Conservation (phyloP, 768 basidiomycete genomes). For the Thelephora ganbajun region DNA sequence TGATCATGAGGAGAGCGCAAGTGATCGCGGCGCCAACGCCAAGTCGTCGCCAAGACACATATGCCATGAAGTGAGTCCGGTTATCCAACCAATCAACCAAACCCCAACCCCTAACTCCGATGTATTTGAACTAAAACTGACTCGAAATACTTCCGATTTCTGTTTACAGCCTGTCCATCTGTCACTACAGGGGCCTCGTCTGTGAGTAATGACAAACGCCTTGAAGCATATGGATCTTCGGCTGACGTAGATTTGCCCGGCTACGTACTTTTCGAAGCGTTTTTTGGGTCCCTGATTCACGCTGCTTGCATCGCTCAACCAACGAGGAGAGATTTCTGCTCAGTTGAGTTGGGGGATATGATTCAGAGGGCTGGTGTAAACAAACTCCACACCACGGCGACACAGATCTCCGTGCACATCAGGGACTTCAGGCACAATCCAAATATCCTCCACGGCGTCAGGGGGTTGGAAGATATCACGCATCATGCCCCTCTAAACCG, state of each 20-base stretch:
- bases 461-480: slow-evolving; percentile 41
- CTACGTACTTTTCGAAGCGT: slow-evolving; percentile 40
- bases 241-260: slow-evolving; percentile 20
- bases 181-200: slow-evolving; percentile 64
- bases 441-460: slow-evolving; percentile 42
- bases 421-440: slow-evolving; percentile 40
- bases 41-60: slow-evolving; percentile 44
- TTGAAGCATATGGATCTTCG: too few species aligned
- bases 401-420: slow-evolving; percentile 49
- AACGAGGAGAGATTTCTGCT: slow-evolving; percentile 40
- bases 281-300: slow-evolving; percentile 53
- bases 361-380: slow-evolving; percentile 47
- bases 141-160: slow-evolving; percentile 8
- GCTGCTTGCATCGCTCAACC: slow-evolving; percentile 58
- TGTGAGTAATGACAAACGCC: slow-evolving; percentile 17
- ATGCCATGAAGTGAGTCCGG: slow-evolving; percentile 46
- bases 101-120: background rate
- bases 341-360: slow-evolving; percentile 58
- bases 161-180: slow-evolving; percentile 19
- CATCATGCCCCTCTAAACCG: slow-evolving; percentile 42
- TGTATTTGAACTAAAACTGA: background rate
- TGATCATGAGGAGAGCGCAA: slow-evolving; percentile 41
- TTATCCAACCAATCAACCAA: background rate
- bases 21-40: slow-evolving; percentile 33
- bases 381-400: slow-evolving; percentile 54